phyloP scores from a whole-genome alignment of 768 basidiomycete genomes.

The Mycena indigotica region DNA sequence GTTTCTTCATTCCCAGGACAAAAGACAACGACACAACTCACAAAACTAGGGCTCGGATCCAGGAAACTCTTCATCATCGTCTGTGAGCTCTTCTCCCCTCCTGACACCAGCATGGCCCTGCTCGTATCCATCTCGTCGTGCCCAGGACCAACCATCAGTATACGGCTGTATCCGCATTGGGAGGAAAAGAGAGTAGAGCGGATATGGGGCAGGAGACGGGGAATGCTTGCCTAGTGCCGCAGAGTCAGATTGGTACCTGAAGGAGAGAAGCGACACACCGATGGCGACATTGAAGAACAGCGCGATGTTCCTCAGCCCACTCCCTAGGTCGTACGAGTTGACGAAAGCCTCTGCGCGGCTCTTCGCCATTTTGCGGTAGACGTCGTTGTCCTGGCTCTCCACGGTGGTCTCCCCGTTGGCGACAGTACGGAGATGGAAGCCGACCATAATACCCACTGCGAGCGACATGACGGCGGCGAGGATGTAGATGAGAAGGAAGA shows the following conservation, averaged over 20 bases:
- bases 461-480: constrained; percentile 74
- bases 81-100: constrained; percentile 86
- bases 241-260: not conserved
- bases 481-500: constrained; percentile 76
- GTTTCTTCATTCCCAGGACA: constrained; percentile 52
- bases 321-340: constrained; percentile 93
- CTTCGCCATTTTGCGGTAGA: constrained; percentile 72
- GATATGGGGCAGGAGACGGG: constrained; percentile 51
- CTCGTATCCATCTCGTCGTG: constrained; percentile 64
- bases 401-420: constrained; percentile 82
- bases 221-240: not conserved
- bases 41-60: constrained; percentile 7
- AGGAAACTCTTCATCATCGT: constrained; percentile 67
- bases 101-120: constrained; percentile 58
- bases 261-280: constrained; percentile 65
- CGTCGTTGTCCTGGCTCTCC: constrained; percentile 84
- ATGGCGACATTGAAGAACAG: constrained; percentile 89
- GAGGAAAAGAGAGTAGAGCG: constrained; percentile 71
- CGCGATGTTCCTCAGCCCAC: constrained; percentile 66
- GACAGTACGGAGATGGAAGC: constrained; percentile 75
- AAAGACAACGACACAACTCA: not conserved
- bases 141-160: constrained; percentile 84
- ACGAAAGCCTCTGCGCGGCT: constrained; percentile 68
- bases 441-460: constrained; percentile 70
- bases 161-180: constrained; percentile 81